phyloP scores from a whole-genome alignment of 805 yeast species.

The Teunomyces kruisii region DNA sequence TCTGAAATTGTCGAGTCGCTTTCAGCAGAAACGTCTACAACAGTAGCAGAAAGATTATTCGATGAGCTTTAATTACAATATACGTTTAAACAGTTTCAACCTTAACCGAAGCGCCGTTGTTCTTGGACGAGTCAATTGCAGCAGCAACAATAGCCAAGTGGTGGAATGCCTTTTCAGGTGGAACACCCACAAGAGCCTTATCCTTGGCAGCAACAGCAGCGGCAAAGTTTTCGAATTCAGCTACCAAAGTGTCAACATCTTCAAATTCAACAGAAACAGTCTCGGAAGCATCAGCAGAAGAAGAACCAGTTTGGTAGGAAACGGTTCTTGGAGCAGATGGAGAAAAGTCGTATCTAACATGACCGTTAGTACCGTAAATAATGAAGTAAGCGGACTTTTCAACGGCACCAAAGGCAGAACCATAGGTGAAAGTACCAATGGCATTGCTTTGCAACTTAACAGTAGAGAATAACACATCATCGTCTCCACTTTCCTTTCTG shows the following conservation, averaged over 20 bases:
- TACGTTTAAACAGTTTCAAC: conserved; percentile 32
- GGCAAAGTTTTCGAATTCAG: conserved; percentile 51
- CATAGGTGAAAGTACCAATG: conserved; percentile 85
- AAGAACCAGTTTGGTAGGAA: conserved; percentile 28
- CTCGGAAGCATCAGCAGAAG: conserved; percentile 51
- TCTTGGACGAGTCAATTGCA: conserved; percentile 65
- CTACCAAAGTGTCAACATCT: conserved; percentile 43
- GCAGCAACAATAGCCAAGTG: conserved; percentile 92
- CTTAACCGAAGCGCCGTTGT: conserved; percentile 50
- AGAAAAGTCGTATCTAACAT: conserved; percentile 66
- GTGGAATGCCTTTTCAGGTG: conserved; percentile 85
- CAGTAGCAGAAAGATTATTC: conserved; percentile 2
- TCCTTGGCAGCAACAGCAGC: conserved; percentile 63
- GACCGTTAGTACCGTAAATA: conserved; percentile 79
- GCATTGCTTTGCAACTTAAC: conserved; percentile 57
- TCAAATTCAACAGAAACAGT: conserved; percentile 39
- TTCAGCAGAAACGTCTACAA: background rate
- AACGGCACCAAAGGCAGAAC: conserved; percentile 83
- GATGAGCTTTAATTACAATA: conserved; percentile 8
- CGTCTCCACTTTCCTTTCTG: conserved; percentile 74
- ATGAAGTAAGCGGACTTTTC: conserved; percentile 65
- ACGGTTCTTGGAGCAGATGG: conserved; percentile 40
- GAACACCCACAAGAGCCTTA: conserved; percentile 52
- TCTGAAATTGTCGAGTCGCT: background rate
- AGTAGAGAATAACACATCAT: conserved; percentile 76